Evolutionary conservation across 1,284 basidiomycete genomes (phyloP), one percentile per base, ranked within the genome.

Genomic region (Gomphus sp.): DNA sequence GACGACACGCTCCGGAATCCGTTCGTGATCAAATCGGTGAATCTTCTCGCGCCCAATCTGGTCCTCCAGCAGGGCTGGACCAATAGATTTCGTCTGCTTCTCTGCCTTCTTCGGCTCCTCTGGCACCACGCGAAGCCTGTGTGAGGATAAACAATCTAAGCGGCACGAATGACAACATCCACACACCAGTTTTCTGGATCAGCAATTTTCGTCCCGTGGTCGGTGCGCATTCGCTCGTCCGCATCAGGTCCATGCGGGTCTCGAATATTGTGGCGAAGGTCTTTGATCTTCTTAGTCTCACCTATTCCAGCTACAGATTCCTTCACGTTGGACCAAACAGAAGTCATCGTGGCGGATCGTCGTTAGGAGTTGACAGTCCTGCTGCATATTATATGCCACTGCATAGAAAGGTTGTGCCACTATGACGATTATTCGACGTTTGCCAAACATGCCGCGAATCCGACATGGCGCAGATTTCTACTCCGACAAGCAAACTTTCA

Each of bases 21-120:
- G 85, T 69, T 92, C 90, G 66, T 91, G 89, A 68, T 90, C 88
- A 66, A 91, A 91, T 34, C 85, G 79, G 57, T 81, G 80, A 37
- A 90, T 81, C 71, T 90, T 88, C 72, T 88, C 84, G 63, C 85
- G 77, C 0, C 74, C 80, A 62, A 85, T 76, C 61, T 85, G 82
- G 65, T 87, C 85, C 66, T 88, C 86, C 14, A 87, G 76, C 2
- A 87, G 71, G 54, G 75, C 74, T 3, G 84, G 80, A 0, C 84
- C 85, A 3, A 73, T 67, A 31, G 28, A 4, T 31, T 31, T 31
- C 28, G 28, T 31, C 28, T 5, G 4, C 28, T 31, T 31, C 28
- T 31, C 28, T 31, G 4, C 28, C 51, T 41, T 12, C 11, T 6
- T 2, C 5, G 66, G 62, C 25, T 69, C 62, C 14, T 43, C n/a